Percentiles rank a stretch among this genome's conserved stretches.
These are phyloP conservation scores for Puccinia hordei DNA, from an alignment of 1,284 basidiomycete species.

Conservation along the genomic window DNA sequence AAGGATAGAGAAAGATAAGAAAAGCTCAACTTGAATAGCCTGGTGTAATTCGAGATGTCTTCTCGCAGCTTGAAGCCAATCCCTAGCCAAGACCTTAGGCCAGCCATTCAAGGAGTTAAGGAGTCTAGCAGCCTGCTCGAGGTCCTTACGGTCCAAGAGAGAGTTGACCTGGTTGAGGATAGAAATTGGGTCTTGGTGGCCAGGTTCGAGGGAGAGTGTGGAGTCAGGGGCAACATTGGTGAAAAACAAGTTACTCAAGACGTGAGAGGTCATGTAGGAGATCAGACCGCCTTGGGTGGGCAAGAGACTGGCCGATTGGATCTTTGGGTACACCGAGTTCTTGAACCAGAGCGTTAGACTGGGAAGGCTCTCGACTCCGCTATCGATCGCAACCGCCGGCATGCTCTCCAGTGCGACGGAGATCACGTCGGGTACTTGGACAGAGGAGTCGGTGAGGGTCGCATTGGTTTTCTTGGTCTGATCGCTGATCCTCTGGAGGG, in stretches of 20 bases:
- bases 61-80: constrained; percentile 91
- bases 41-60: constrained; percentile 87
- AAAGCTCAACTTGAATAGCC: constrained; percentile 72
- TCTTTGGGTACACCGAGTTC: constrained; percentile 77
- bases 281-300: constrained; percentile 86
- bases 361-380: constrained; percentile 86
- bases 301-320: constrained; percentile 84
- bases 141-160: constrained; percentile 84
- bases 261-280: constrained; percentile 78
- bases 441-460: constrained; percentile 63
- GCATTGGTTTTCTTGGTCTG: constrained; percentile 67
- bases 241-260: constrained; percentile 78
- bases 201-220: constrained; percentile 62
- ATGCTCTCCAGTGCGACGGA: constrained; percentile 31
- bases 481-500: constrained; percentile 71
- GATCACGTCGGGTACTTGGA: constrained; percentile 62
- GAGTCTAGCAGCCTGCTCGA: constrained; percentile 87
- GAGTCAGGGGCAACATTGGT: constrained; percentile 61
- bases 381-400: constrained; percentile 51
- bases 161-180: constrained; percentile 87
- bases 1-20: not conserved
- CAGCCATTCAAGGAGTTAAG: constrained; percentile 83
- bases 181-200: constrained; percentile 81
- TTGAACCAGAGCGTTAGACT: constrained; percentile 88
- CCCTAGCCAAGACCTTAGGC: constrained; percentile 76